Percentiles rank a stretch among this genome's conserved stretches.
Evolutionary conservation across 1,139 yeast genomes (phyloP).

Genomic region (Wickerhamomyces sp.): DNA sequence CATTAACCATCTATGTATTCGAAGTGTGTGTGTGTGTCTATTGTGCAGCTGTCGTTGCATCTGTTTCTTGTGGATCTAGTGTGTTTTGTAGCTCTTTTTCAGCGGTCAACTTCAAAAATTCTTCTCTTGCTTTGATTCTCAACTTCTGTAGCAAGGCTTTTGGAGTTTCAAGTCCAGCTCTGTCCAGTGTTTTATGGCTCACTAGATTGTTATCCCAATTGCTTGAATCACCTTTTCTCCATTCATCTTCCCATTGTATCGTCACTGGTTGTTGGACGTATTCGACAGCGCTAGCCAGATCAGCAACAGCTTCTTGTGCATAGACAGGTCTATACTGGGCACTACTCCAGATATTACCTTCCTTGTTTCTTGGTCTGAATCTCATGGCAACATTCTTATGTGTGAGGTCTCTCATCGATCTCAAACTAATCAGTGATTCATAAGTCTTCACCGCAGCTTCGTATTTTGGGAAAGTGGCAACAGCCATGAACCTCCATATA

Average conservation of each 20-base stretch:
- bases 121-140: slow-evolving; percentile 32
- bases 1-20: no score
- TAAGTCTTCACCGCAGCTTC: slow-evolving; percentile 70
- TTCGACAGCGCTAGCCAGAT: slow-evolving; percentile 65
- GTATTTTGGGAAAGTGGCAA: slow-evolving; percentile 62
- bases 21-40: no score
- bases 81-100: no score
- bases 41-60: neutral
- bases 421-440: slow-evolving; percentile 67
- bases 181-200: slow-evolving; percentile 54
- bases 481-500: slow-evolving; percentile 89
- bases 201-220: slow-evolving; percentile 58
- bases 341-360: slow-evolving; percentile 79
- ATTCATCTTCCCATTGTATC: slow-evolving; percentile 75
- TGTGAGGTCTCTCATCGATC: slow-evolving; percentile 63
- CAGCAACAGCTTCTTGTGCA: slow-evolving; percentile 90
- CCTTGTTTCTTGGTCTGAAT: slow-evolving; percentile 67
- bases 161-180: slow-evolving; percentile 61
- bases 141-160: slow-evolving; percentile 56
- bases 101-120: slow-evolving; percentile 19
- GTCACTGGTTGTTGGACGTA: slow-evolving; percentile 48
- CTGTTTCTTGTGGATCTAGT: no score
- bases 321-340: slow-evolving; percentile 88
- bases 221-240: slow-evolving; percentile 77
- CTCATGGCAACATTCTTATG: slow-evolving; percentile 56